Evolutionary conservation across 768 basidiomycete species (phyloP).

Genomic region (Amylocystis lapponica): DNA sequence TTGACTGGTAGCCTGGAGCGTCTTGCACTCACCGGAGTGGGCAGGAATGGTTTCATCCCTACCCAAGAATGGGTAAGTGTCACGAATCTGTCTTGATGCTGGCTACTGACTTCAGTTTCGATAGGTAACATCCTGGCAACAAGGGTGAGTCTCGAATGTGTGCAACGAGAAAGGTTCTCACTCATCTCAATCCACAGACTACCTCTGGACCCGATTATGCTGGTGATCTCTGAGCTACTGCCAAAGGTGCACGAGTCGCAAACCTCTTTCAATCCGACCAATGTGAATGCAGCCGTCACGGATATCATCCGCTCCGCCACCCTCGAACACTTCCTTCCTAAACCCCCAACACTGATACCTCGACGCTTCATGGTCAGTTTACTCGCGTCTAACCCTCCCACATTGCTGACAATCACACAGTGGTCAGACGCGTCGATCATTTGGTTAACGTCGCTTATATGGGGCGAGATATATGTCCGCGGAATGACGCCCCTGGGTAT

Average conservation of each 20-base stretch:
- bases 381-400: constrained; percentile 1
- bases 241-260: constrained; percentile 83
- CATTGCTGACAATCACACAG: constrained; percentile 33
- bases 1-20: constrained; percentile 54
- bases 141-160: constrained; percentile 64
- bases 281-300: constrained; percentile 61
- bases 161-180: not conserved
- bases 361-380: constrained; percentile 69
- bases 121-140: constrained; percentile 91
- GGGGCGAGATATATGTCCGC: constrained; percentile 93
- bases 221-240: constrained; percentile 82
- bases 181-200: constrained; percentile 41
- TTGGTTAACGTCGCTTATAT: constrained; percentile 90
- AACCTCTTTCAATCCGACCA: constrained; percentile 53
- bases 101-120: no score
- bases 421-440: constrained; percentile 91
- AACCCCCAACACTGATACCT: constrained; percentile 55
- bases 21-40: constrained; percentile 63
- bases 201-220: constrained; percentile 82
- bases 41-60: constrained; percentile 88
- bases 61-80: constrained; percentile 92
- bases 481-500: constrained; percentile 83
- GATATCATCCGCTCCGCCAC: constrained; percentile 70
- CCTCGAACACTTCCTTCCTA: constrained; percentile 70
- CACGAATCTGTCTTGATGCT: not conserved